A percentile compares a stretch with the other conserved stretches of the same genome.
Evolutionary conservation across 495 filamentous ascomycete genomes (phyloP).

Genomic region (Bacidia rubella): DNA sequence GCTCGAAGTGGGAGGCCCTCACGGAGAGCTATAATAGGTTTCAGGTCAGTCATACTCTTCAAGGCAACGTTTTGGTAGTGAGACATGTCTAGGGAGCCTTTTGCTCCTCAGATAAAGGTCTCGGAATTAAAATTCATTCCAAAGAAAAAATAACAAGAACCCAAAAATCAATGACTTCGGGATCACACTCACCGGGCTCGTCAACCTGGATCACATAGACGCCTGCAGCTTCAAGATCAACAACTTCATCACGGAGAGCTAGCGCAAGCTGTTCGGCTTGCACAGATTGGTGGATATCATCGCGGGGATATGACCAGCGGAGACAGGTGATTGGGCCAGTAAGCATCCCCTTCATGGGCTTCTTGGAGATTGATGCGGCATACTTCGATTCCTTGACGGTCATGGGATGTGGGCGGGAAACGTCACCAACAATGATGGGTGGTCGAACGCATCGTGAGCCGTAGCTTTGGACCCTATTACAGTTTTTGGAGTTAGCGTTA

Average conservation of each 20-base stretch:
- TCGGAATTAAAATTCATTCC: too few relatives aligned
- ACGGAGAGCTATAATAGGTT: constrained; percentile 90
- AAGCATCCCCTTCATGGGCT: constrained; percentile 99
- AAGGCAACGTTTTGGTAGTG: too few relatives aligned
- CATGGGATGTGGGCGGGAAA: constrained; percentile 92
- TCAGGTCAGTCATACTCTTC: too few relatives aligned
- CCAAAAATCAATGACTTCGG: too few relatives aligned
- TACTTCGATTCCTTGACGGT: constrained; percentile 99
- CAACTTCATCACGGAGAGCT: constrained; percentile 93
- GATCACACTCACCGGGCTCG: too few relatives aligned
- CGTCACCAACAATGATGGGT: constrained; percentile 95
- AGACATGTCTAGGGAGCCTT: too few relatives aligned
- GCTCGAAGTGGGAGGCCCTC: constrained; percentile 94
- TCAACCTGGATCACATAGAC: constrained; percentile 98
- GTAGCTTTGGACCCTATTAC: constrained; percentile 76
- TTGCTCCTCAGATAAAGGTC: too few relatives aligned
- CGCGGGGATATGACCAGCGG: constrained; percentile 98
- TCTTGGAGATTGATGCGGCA: constrained; percentile 86
- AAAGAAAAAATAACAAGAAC: too few relatives aligned
- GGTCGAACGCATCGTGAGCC: constrained; percentile 96
- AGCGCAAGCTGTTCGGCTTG: constrained; percentile 98
- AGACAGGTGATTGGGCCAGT: constrained; percentile 97
- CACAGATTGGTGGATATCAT: constrained; percentile 95
- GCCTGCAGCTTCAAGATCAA: constrained; percentile 92
- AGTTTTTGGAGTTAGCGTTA: neutral